phyloP scores from a whole-genome alignment of 129 eudicot species.

The Kitagawia praeruptora region DNA sequence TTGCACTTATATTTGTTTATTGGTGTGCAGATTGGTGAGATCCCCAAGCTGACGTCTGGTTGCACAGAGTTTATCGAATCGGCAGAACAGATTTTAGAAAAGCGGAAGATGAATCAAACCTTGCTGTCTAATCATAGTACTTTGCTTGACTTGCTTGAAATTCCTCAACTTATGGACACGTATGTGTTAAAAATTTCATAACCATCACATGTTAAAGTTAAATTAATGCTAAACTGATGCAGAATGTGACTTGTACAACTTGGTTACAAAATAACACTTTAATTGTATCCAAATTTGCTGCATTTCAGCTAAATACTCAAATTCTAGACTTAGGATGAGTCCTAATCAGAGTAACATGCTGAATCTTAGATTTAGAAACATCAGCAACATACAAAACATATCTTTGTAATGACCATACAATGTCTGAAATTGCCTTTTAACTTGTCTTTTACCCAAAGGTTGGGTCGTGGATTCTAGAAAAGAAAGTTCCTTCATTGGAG shows the following conservation, averaged over 20 bases:
- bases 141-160: constrained; percentile 99
- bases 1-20: constrained; percentile 1
- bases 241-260: constrained; percentile 31
- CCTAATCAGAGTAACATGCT: constrained; percentile 4
- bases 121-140: constrained; percentile 89
- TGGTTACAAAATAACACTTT: constrained; percentile 16
- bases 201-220: constrained; percentile 16
- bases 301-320: not conserved
- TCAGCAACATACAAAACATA: not conserved
- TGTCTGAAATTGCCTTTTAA: not conserved
- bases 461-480: constrained; percentile 6
- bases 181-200: constrained; percentile 36
- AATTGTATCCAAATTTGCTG: constrained; percentile 12
- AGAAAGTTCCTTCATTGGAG: not conserved
- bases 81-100: constrained; percentile 81
- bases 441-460: not conserved
- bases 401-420: not conserved
- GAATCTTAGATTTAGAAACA: not conserved
- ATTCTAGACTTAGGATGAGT: not conserved
- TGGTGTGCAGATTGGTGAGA: constrained; percentile 73
- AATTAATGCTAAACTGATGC: constrained; percentile 22
- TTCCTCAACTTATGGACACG: constrained; percentile 99
- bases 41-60: constrained; percentile 93
- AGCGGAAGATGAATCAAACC: constrained; percentile 92
- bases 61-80: constrained; percentile 92